A percentile compares a stretch with the other conserved stretches of the same genome.
Evolutionary conservation across 345 rosid genomes (phyloP).

Genomic region (Pseudoturritis turrita): DNA sequence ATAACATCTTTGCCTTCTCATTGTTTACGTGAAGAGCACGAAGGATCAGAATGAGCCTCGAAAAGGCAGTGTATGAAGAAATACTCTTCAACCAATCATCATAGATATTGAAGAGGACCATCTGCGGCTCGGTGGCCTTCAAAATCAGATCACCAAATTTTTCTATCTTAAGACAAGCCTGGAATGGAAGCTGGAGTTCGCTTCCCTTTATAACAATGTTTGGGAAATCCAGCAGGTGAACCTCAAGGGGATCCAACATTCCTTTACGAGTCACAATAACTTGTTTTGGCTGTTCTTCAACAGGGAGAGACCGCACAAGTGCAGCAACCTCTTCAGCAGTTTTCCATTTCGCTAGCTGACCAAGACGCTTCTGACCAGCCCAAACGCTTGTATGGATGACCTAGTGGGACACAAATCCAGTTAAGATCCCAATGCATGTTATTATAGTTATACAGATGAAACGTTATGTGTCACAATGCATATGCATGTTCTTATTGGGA

Average conservation of each 20-base stretch:
- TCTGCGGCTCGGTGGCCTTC: slow-evolving; percentile 97
- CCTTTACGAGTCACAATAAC: slow-evolving; percentile 97
- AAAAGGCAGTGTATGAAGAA: slow-evolving; percentile 97
- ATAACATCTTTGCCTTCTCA: slow-evolving; percentile 98
- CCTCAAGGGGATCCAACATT: slow-evolving; percentile 98
- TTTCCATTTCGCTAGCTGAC: slow-evolving; percentile 98
- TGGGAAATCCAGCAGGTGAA: slow-evolving; percentile 96
- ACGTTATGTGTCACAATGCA: not conserved
- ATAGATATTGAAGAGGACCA: slow-evolving; percentile 94
- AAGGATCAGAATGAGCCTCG: slow-evolving; percentile 92
- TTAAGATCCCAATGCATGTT: slow-evolving; percentile 13
- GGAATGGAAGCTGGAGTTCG: slow-evolving; percentile 97
- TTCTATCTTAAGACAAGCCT: slow-evolving; percentile 98
- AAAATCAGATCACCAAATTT: slow-evolving; percentile 91
- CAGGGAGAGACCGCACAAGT: slow-evolving; percentile 96
- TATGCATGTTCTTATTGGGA: not conserved
- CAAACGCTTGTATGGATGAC: slow-evolving; percentile 97
- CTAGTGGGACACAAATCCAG: slow-evolving; percentile 33
- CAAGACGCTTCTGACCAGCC: slow-evolving; percentile 99
- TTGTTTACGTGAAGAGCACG: slow-evolving; percentile 99
- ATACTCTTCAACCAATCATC: slow-evolving; percentile 99
- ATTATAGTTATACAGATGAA: not conserved
- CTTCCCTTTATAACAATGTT: slow-evolving; percentile 99
- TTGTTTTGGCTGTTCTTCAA: slow-evolving; percentile 99
- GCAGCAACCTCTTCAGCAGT: slow-evolving; percentile 99